Evolutionary conservation across 441 rosid species (phyloP), one percentile per base, ranked within the genome.

Genomic region (Eruca vesicaria): DNA sequence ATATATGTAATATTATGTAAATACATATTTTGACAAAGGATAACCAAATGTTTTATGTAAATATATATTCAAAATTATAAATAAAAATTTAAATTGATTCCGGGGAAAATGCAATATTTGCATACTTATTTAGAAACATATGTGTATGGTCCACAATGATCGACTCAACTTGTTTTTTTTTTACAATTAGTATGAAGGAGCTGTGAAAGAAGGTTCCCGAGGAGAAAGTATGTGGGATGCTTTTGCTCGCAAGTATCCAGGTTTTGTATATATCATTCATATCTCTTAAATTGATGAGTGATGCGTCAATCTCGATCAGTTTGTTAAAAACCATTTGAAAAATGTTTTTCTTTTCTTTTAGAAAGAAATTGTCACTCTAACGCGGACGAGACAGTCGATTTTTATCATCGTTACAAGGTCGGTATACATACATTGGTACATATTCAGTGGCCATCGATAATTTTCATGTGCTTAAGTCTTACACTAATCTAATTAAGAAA

Each of bases 221-320:
- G 82, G 84, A 41, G 85, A 80, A 6, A 84, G 86, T 48, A 74
- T 85, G 10, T 87, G 89, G 91, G 89, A 87, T 60, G 73, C 73
- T 21, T 85, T 81, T 69, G 73, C 81, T 28, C 77, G 72, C 31
- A 50, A 76, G 0, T 76, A 76, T 65, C 89, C 89, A 87, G 72
- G 78, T 65, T 50, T 50, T 50, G 12, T 33, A 33, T 50, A 63
- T 18, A 36, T 35, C 20, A 35, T 65, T 5, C 26, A 23, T 26
- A 11, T 36, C 33, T 11, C 26, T 36, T 14, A 63, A 15, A 15
- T 3, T 62, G 11, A 63, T 63, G 19, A 63, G n/a, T 21, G 21
- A 16, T 19, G 6, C 16, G 45, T 38, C 6, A 28, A 29, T 58
- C 56, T 43, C 31, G 2, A 41, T 5, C 15, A 26, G 2, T 65